Conservation (phyloP, 768 basidiomycete genomes). For the Chalciporus piperatus region DNA sequence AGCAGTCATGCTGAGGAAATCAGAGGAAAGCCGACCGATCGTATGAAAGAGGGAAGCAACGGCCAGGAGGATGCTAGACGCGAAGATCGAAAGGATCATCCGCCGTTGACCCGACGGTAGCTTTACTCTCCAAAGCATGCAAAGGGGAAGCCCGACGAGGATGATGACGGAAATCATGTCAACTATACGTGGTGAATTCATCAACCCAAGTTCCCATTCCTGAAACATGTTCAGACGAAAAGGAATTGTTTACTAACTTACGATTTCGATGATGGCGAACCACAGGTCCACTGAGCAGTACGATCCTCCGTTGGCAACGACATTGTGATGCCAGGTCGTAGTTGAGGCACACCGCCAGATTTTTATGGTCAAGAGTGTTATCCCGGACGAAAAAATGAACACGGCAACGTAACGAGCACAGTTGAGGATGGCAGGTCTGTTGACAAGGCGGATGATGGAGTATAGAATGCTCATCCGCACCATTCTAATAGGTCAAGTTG, state of each 20-base stretch:
- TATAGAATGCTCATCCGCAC: conserved; percentile 16
- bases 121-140: conserved; percentile 16
- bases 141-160: conserved; percentile 15
- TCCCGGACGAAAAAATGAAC: conserved; percentile 1
- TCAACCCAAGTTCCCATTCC: too few relatives aligned
- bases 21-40: not conserved
- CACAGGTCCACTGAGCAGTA: too few relatives aligned
- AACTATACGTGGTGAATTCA: not conserved
- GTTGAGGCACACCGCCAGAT: conserved; percentile 5
- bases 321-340: conserved; percentile 2
- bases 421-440: not conserved
- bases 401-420: not conserved
- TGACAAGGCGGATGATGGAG: conserved; percentile 16
- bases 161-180: conserved; percentile 5
- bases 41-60: conserved; percentile 9
- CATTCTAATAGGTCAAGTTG: not conserved
- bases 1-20: not conserved
- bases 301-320: too few relatives aligned
- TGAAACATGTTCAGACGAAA: too few relatives aligned
- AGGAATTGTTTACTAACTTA: too few relatives aligned
- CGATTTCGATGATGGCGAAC: too few relatives aligned
- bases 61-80: conserved; percentile 14
- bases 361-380: not conserved
- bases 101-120: conserved; percentile 10
- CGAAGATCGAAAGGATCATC: conserved; percentile 18